Percentiles rank a stretch among this genome's conserved stretches.
These are phyloP conservation scores for Triticum urartu DNA, from an alignment of 176 grass and related monocot species.

Conservation along the genomic window DNA sequence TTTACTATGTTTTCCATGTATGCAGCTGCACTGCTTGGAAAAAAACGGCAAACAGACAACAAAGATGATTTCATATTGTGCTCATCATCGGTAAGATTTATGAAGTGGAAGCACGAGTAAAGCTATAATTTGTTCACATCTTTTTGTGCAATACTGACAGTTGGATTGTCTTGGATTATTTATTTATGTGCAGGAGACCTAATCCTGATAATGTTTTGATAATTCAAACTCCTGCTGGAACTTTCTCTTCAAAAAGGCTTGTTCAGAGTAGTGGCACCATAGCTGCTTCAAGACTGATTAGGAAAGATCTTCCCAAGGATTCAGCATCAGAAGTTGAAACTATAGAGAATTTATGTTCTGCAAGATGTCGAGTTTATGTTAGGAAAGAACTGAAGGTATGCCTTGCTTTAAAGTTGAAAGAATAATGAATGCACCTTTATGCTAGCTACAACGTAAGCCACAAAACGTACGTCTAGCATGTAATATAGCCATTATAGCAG, in stretches of 20 bases:
- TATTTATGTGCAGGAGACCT: slow-evolving; percentile 61
- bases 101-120: background rate
- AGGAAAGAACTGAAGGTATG: slow-evolving; percentile 78
- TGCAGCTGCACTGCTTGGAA: slow-evolving; percentile 79
- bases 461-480: slow-evolving; percentile 1
- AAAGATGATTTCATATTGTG: slow-evolving; percentile 91
- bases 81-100: slow-evolving; percentile 75
- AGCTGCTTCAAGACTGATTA: slow-evolving; percentile 76
- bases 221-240: slow-evolving; percentile 88
- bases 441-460: background rate
- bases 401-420: slow-evolving; percentile 10
- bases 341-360: slow-evolving; percentile 44
- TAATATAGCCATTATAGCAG: background rate
- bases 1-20: slow-evolving; percentile 23
- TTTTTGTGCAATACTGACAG: background rate
- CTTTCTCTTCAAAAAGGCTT: slow-evolving; percentile 93
- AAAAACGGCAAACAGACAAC: slow-evolving; percentile 88
- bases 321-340: slow-evolving; percentile 35
- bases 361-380: slow-evolving; percentile 75
- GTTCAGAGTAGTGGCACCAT: slow-evolving; percentile 58
- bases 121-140: background rate
- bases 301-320: slow-evolving; percentile 67
- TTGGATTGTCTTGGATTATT: slow-evolving; percentile 24
- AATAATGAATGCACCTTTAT: slow-evolving; percentile 15
- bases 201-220: slow-evolving; percentile 96